phyloP scores from a whole-genome alignment of 106 monocot species.

The Triglochin maritima region DNA sequence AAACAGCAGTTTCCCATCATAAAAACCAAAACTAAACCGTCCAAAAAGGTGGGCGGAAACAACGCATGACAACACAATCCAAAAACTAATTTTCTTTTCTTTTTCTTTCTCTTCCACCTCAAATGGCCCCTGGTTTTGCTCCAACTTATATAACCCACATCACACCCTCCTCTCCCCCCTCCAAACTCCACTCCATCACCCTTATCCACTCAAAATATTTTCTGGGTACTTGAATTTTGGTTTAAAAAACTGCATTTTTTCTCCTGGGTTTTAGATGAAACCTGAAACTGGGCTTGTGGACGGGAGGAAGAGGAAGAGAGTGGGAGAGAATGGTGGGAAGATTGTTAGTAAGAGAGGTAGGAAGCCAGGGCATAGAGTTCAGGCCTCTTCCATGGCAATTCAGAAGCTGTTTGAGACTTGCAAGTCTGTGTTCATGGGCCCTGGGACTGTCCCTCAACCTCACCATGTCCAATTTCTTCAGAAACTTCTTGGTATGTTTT shows the following conservation, averaged over 20 bases:
- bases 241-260: not conserved
- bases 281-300: conserved; percentile 1
- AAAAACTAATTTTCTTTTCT: not conserved
- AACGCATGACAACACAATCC: not conserved
- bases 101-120: not conserved
- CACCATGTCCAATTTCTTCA: conserved; percentile 37
- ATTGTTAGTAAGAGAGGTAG: conserved; percentile 5
- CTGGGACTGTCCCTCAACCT: conserved; percentile 51
- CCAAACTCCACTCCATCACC: not conserved
- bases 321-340: conserved; percentile 6
- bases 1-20: too few species aligned
- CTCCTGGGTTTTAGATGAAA: conserved; percentile 1
- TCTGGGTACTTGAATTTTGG: not conserved
- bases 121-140: conserved; percentile 6
- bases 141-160: not conserved
- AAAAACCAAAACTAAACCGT: too few species aligned
- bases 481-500: conserved; percentile 39
- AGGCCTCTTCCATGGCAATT: conserved; percentile 24
- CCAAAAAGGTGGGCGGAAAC: not conserved
- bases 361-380: conserved; percentile 20
- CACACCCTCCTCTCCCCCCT: not conserved
- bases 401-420: conserved; percentile 58
- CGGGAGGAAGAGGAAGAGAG: conserved; percentile 14
- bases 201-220: too few species aligned
- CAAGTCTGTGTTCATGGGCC: conserved; percentile 48